Evolutionary conservation across 2,329 filamentous ascomycete genomes (phyloP).

Genomic region (Sporothrix brunneoviolacea): DNA sequence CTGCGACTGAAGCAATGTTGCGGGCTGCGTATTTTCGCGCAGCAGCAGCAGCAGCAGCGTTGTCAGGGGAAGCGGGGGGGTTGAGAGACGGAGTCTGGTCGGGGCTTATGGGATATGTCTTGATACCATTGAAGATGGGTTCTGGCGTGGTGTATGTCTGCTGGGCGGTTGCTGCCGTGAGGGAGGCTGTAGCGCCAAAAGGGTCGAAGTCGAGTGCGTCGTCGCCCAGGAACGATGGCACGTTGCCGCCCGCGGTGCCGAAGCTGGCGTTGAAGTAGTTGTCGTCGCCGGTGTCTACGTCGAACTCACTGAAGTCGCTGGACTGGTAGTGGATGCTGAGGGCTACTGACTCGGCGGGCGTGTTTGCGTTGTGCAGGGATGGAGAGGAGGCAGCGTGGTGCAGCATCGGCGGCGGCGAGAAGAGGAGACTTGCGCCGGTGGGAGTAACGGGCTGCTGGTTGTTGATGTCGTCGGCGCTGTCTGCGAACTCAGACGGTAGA

Average conservation of each 20-base stretch:
- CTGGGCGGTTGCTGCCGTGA: neutral
- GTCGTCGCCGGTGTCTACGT: conserved; percentile 35
- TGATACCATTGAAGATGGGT: conserved; percentile 20
- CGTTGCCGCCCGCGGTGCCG: conserved; percentile 34
- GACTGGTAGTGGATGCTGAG: conserved; percentile 41
- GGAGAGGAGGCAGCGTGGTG: conserved; percentile 36
- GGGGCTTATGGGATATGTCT: conserved; percentile 43
- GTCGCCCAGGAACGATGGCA: conserved; percentile 40
- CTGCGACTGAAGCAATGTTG: conserved; percentile 15
- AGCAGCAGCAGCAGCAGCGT: conserved; percentile 18
- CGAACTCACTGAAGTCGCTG: conserved; percentile 40
- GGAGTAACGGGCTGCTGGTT: conserved; percentile 16
- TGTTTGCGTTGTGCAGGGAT: conserved; percentile 32
- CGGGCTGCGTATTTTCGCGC: conserved; percentile 2
- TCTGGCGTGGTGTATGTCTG: conserved; percentile 15
- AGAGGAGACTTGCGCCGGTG: conserved; percentile 25
- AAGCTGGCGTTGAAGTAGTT: conserved; percentile 35
- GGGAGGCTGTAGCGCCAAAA: conserved; percentile 8
- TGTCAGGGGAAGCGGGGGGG: conserved; percentile 35
- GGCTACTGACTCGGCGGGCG: conserved; percentile 43
- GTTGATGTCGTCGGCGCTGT: conserved; percentile 15
- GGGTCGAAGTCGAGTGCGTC: conserved; percentile 15
- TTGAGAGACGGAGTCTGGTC: conserved; percentile 44
- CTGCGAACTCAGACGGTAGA: conserved; percentile 22
- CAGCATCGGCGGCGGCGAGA: conserved; percentile 32